Conservation (phyloP, 1,284 basidiomycete genomes). For the Macrocybe sp. region DNA sequence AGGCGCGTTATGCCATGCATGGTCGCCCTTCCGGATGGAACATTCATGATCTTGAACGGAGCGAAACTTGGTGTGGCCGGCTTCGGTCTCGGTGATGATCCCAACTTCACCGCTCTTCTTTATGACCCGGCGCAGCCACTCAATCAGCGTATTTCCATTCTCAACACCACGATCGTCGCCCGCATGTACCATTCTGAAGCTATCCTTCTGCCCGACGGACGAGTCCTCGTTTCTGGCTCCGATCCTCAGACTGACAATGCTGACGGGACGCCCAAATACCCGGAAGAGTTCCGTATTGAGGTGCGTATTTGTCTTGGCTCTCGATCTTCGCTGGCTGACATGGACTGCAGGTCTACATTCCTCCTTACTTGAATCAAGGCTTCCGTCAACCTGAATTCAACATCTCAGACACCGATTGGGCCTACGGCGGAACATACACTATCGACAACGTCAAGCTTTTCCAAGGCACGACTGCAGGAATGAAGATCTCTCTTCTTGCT, state of each 20-base stretch:
- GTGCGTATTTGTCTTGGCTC: conserved; percentile 15
- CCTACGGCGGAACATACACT: conserved; percentile 41
- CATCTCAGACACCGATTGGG: conserved; percentile 56
- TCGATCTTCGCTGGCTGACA: conserved; percentile 9
- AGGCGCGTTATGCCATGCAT: conserved; percentile 73
- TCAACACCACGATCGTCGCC: conserved; percentile 68
- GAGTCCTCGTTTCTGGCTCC: conserved; percentile 68
- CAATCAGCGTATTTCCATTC: conserved; percentile 61
- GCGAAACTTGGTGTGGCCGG: conserved; percentile 65
- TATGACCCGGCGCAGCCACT: conserved; percentile 63
- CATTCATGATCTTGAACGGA: conserved; percentile 70
- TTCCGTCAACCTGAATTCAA: conserved; percentile 53
- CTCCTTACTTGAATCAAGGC: conserved; percentile 65
- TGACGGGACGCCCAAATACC: conserved; percentile 38
- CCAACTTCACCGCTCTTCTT: conserved; percentile 60
- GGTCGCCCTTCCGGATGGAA: conserved; percentile 68
- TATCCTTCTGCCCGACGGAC: conserved; percentile 61
- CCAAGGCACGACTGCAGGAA: conserved; percentile 50
- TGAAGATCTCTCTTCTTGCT: conserved; percentile 60
- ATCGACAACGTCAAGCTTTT: conserved; percentile 50
- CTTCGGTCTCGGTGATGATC: conserved; percentile 62
- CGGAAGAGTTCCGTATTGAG: conserved; percentile 72
- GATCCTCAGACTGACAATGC: conserved; percentile 54
- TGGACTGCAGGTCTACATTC: conserved; percentile 50
- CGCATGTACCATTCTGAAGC: conserved; percentile 82